phyloP scores from a whole-genome alignment of 176 grass and related monocot species.

The Zoysia pacifica region DNA sequence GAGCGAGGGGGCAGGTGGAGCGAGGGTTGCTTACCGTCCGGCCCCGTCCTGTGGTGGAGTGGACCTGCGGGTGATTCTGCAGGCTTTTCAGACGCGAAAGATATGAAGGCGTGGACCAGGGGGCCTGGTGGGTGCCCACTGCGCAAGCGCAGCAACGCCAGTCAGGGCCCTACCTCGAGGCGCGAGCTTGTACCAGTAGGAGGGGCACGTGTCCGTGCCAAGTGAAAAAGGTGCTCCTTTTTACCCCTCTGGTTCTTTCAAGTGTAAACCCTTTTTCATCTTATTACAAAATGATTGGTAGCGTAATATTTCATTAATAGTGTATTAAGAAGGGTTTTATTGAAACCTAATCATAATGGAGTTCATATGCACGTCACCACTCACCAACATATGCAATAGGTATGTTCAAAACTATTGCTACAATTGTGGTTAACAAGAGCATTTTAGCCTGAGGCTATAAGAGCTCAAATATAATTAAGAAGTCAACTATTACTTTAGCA shows the following conservation, averaged over 20 bases:
- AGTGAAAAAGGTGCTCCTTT: background rate
- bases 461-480: no score
- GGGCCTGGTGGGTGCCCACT: background rate
- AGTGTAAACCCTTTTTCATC: no score
- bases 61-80: background rate
- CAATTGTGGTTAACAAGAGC: no score
- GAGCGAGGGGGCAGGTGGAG: background rate
- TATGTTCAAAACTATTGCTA: no score
- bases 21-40: background rate
- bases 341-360: no score
- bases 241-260: background rate
- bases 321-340: no score
- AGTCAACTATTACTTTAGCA: no score
- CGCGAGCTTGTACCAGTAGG: background rate
- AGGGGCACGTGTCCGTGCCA: background rate
- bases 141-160: background rate
- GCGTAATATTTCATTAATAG: no score
- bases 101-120: background rate
- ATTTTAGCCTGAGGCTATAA: no score
- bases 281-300: no score
- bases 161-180: background rate
- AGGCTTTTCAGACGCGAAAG: conserved; percentile 12
- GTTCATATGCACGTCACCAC: no score
- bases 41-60: background rate
- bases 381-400: no score